Percentiles rank a stretch among this genome's conserved stretches.
These are phyloP conservation scores for Lipomyces yamadae DNA, from an alignment of 805 yeast species.

Conservation along the genomic window DNA sequence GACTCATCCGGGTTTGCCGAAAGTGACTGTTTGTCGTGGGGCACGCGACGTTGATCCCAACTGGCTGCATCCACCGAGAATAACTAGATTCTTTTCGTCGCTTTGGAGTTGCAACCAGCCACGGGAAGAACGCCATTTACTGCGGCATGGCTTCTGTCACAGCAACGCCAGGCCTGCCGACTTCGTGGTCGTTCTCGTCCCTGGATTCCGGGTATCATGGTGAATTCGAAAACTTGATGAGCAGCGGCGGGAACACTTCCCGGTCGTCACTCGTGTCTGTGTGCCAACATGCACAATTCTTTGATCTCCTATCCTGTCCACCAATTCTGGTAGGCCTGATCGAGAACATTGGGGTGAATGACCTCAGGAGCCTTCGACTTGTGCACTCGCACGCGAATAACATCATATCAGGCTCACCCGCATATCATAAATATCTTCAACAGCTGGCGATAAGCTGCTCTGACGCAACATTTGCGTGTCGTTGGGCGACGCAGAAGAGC, in stretches of 20 bases:
- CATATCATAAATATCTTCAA: constrained; percentile 17
- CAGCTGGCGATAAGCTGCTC: constrained; percentile 28
- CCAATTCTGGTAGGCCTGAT: constrained; percentile 12
- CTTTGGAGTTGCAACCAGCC: too few relatives aligned
- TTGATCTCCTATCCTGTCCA: constrained; percentile 12
- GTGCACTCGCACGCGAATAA: constrained; percentile 25
- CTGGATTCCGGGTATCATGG: background rate
- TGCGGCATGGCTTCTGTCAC: background rate
- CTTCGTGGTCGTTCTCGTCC: background rate
- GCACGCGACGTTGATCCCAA: too few relatives aligned
- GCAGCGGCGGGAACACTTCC: constrained; percentile 4
- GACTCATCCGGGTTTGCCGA: too few relatives aligned
- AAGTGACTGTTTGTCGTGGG: too few relatives aligned
- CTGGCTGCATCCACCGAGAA: too few relatives aligned
- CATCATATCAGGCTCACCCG: constrained; percentile 13
- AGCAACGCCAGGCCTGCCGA: background rate
- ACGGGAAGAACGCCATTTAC: background rate
- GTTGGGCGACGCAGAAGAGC: constrained; percentile 9
- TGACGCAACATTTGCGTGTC: constrained; percentile 26
- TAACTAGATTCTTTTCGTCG: too few relatives aligned
- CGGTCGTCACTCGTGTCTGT: background rate
- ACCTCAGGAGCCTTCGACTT: constrained; percentile 18
- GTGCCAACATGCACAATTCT: constrained; percentile 2
- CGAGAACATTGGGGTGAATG: constrained; percentile 10
- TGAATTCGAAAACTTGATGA: background rate